Evolutionary conservation across 345 rosid genomes (phyloP).

Genomic region (Clarkia xantiana): DNA sequence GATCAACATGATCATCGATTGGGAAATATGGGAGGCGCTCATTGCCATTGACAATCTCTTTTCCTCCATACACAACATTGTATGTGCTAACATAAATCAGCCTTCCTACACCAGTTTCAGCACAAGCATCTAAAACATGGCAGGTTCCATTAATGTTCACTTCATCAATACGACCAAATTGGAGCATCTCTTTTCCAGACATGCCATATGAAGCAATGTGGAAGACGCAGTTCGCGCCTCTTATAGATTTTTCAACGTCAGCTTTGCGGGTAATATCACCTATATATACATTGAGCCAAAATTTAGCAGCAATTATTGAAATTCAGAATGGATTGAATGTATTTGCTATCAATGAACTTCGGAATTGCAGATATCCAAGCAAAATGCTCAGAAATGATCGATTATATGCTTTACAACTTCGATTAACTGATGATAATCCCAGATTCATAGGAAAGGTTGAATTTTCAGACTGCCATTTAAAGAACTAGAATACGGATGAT

Average conservation of each 20-base stretch:
- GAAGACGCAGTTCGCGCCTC: slow-evolving; percentile 64
- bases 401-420: too few species aligned
- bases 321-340: neutral
- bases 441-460: too few species aligned
- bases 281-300: slow-evolving; percentile 5
- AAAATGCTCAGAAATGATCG: too few species aligned
- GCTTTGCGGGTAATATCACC: slow-evolving; percentile 45
- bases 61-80: slow-evolving; percentile 85
- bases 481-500: neutral
- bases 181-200: slow-evolving; percentile 95
- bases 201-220: slow-evolving; percentile 89
- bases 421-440: too few species aligned
- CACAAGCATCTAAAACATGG: slow-evolving; percentile 55
- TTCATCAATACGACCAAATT: slow-evolving; percentile 61
- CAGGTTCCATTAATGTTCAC: slow-evolving; percentile 79
- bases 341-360: too few species aligned
- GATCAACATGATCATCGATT: slow-evolving; percentile 55
- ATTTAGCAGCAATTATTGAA: neutral
- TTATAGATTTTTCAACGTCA: slow-evolving; percentile 53
- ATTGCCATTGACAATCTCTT: slow-evolving; percentile 68
- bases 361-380: too few species aligned
- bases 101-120: slow-evolving; percentile 47
- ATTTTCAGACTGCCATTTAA: too few species aligned
- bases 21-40: slow-evolving; percentile 74
- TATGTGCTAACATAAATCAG: slow-evolving; percentile 78